Evolutionary conservation across 192 early-diverging fungal genomes (phyloP).

Genomic region (Coemansia sp.): DNA sequence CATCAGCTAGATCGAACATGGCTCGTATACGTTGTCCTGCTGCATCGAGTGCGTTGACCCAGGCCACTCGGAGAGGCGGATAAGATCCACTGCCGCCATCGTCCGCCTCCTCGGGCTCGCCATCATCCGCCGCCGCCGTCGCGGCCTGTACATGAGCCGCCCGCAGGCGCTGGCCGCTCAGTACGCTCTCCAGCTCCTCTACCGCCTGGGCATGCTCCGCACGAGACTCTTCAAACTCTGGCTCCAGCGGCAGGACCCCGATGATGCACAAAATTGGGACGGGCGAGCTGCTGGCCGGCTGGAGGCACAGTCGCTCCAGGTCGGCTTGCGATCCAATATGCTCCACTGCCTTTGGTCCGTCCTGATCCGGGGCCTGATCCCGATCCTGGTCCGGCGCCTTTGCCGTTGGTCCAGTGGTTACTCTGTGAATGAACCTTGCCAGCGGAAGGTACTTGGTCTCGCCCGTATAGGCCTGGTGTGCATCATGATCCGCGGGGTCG

Average conservation of each 20-base stretch:
- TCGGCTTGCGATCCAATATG: constrained; percentile 49
- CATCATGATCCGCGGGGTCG: constrained; percentile 28
- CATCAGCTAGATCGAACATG: constrained; percentile 54
- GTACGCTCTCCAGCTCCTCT: constrained; percentile 11
- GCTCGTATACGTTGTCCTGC: constrained; percentile 40
- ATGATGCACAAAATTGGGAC: constrained; percentile 48
- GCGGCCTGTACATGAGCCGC: constrained; percentile 11
- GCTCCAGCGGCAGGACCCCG: constrained; percentile 23
- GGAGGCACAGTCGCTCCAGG: constrained; percentile 47
- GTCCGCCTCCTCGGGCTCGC: constrained; percentile 27
- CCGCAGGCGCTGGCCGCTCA: constrained; percentile 11
- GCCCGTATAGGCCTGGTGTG: constrained; percentile 54
- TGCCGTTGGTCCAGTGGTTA: too few relatives aligned
- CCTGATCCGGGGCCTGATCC: not conserved
- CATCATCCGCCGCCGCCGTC: constrained; percentile 10
- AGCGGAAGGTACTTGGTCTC: constrained; percentile 59
- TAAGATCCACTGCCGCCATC: constrained; percentile 37
- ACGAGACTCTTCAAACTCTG: constrained; percentile 31
- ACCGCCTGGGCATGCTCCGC: constrained; percentile 24
- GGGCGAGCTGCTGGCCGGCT: constrained; percentile 37
- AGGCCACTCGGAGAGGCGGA: constrained; percentile 50
- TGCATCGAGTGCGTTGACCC: constrained; percentile 55
- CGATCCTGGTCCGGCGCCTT: constrained; percentile 19
- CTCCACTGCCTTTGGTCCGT: constrained; percentile 21
- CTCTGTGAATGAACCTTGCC: constrained; percentile 30